Evolutionary conservation across 2,329 filamentous ascomycete species (phyloP).

Genomic region (Xylariaceae sp.): DNA sequence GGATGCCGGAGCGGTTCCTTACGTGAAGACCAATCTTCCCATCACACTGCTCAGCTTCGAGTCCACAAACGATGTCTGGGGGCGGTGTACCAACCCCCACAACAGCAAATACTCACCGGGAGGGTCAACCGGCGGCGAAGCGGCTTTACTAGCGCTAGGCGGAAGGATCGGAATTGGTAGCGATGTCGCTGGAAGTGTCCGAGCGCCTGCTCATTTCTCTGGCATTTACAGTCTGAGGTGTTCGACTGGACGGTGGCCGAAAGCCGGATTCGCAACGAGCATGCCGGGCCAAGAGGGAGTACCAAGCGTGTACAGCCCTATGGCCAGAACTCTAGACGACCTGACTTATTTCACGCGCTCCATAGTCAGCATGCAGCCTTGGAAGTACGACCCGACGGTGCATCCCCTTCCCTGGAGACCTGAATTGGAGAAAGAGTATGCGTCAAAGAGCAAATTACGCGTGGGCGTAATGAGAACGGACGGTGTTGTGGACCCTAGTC

Average conservation of each 20-base stretch:
- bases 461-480: constrained; percentile 80
- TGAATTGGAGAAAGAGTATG: constrained; percentile 61
- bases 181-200: constrained; percentile 87
- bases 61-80: constrained; percentile 79
- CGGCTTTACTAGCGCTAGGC: constrained; percentile 77
- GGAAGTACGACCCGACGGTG: constrained; percentile 85
- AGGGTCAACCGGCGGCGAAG: constrained; percentile 86
- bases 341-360: constrained; percentile 81
- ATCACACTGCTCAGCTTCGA: constrained; percentile 87
- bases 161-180: constrained; percentile 88
- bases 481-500: constrained; percentile 81
- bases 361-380: constrained; percentile 80
- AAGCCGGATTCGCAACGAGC: constrained; percentile 78
- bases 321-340: constrained; percentile 84
- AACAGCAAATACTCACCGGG: constrained; percentile 83
- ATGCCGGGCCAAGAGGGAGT: constrained; percentile 94
- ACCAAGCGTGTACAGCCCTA: constrained; percentile 86
- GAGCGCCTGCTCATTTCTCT: constrained; percentile 84
- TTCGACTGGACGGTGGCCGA: constrained; percentile 89
- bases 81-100: constrained; percentile 79
- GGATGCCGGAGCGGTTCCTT: constrained; percentile 85
- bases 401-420: constrained; percentile 82
- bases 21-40: constrained; percentile 90
- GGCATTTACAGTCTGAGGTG: constrained; percentile 87
- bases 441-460: constrained; percentile 64